Conservation (phyloP, 345 rosid species). For the Leavenworthia alabamica region DNA sequence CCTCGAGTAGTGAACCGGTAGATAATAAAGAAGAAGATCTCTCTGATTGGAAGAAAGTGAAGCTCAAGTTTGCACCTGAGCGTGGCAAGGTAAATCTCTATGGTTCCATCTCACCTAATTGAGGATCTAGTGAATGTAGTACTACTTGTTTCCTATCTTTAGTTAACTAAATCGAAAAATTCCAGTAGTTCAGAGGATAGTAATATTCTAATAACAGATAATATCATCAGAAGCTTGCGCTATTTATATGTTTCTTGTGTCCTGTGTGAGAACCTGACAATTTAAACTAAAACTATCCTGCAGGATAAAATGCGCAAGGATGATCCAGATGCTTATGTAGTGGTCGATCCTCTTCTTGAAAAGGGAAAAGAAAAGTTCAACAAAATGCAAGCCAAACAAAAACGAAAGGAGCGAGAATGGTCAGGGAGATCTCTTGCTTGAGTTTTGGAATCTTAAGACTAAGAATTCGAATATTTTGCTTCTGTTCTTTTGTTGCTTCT, state of each 20-base stretch:
- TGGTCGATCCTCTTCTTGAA: conserved; percentile 86
- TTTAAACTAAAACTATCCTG: conserved; percentile 4
- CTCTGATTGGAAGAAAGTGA: conserved; percentile 64
- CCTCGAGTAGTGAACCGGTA: conserved; percentile 38
- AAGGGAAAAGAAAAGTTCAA: conserved; percentile 97
- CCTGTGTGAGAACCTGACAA: neutral
- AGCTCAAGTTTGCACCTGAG: conserved; percentile 61
- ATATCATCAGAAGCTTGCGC: neutral
- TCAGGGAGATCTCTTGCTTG: conserved; percentile 87
- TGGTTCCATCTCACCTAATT: neutral
- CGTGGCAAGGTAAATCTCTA: conserved; percentile 51
- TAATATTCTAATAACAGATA: neutral
- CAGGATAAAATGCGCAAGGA: conserved; percentile 78
- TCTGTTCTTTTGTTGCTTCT: neutral
- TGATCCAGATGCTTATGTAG: conserved; percentile 77
- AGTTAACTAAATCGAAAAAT: neutral
- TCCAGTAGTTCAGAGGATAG: conserved; percentile 1
- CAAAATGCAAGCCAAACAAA: conserved; percentile 84
- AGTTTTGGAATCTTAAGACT: conserved; percentile 19
- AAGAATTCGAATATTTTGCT: neutral
- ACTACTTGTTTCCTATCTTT: neutral
- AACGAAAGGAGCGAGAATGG: conserved; percentile 80
- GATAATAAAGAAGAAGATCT: conserved; percentile 42
- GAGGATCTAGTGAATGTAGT: neutral
- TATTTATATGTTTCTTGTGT: neutral